Percentiles rank a stretch among this genome's conserved stretches.
Conservation (phyloP, 2,329 filamentous ascomycete genomes). For the Colletotrichum theobromicola region DNA sequence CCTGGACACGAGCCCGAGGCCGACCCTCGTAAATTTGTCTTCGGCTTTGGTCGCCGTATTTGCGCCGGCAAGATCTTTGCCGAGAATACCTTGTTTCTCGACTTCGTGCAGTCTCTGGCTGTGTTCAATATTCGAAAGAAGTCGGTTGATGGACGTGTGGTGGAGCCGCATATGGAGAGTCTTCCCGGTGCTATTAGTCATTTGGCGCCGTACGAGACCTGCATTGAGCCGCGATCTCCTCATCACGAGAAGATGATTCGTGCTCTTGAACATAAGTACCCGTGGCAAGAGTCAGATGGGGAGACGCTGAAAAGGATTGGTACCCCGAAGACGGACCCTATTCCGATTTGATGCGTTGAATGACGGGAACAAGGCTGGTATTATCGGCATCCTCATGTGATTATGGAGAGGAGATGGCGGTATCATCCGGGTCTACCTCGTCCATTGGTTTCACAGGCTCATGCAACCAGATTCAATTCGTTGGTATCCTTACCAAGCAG, state of each 20-base stretch:
- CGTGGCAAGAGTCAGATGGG: background rate
- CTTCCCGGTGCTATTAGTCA: background rate
- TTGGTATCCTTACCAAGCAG: no score
- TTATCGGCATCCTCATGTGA: no score
- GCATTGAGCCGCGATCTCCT: background rate
- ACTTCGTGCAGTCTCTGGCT: constrained; percentile 45
- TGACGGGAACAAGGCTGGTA: no score
- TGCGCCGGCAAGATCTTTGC: constrained; percentile 24
- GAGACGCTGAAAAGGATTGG: background rate
- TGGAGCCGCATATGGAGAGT: constrained; percentile 25
- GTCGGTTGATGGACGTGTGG: constrained; percentile 35
- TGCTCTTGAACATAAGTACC: background rate
- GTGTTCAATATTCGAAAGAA: constrained; percentile 47
- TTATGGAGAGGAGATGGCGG: no score
- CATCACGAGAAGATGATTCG: constrained; percentile 9
- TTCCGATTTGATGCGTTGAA: background rate
- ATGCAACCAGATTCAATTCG: no score
- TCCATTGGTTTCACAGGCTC: no score
- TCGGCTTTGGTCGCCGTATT: constrained; percentile 24
- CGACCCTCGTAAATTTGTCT: constrained; percentile 6
- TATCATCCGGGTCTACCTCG: no score
- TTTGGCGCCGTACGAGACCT: background rate
- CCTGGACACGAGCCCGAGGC: background rate
- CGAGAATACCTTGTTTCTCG: constrained; percentile 25
- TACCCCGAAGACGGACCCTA: accelerated